phyloP scores from a whole-genome alignment of 148 eudicot genomes.

The Euryodendron excelsum region DNA sequence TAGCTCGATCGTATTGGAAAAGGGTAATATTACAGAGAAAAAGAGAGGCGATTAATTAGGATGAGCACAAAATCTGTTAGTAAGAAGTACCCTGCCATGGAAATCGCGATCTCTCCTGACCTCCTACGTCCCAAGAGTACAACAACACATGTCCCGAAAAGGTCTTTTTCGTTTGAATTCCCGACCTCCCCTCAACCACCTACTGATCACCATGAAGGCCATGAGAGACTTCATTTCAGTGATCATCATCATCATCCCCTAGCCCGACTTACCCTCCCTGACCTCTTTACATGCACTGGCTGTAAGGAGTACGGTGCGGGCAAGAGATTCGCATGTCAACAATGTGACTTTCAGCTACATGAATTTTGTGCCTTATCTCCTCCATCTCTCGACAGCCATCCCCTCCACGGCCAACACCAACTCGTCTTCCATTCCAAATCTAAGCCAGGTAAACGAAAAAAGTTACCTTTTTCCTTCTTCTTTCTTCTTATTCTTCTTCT shows the following conservation, averaged over 20 bases:
- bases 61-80: conserved; percentile 4
- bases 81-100: conserved; percentile 2
- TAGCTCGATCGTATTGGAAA: too few species aligned
- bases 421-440: conserved; percentile 62
- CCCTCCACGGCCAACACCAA: conserved; percentile 80
- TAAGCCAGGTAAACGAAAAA: conserved; percentile 30
- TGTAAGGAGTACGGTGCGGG: conserved; percentile 90
- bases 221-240: conserved; percentile 23
- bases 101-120: not conserved
- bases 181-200: conserved; percentile 36
- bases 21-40: too few species aligned
- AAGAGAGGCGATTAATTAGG: not conserved
- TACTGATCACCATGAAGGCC: not conserved
- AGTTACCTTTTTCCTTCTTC: not conserved
- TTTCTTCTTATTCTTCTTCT: not conserved
- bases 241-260: conserved; percentile 60
- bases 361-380: conserved; percentile 92
- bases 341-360: conserved; percentile 85
- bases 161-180: conserved; percentile 14
- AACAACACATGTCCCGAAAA: not conserved
- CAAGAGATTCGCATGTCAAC: conserved; percentile 60
- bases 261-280: conserved; percentile 32
- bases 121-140: too few species aligned
- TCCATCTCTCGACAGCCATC: conserved; percentile 57
- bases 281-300: conserved; percentile 59